Evolutionary conservation across 179 eudicot species (phyloP).

Genomic region (Gypsophila paniculata): DNA sequence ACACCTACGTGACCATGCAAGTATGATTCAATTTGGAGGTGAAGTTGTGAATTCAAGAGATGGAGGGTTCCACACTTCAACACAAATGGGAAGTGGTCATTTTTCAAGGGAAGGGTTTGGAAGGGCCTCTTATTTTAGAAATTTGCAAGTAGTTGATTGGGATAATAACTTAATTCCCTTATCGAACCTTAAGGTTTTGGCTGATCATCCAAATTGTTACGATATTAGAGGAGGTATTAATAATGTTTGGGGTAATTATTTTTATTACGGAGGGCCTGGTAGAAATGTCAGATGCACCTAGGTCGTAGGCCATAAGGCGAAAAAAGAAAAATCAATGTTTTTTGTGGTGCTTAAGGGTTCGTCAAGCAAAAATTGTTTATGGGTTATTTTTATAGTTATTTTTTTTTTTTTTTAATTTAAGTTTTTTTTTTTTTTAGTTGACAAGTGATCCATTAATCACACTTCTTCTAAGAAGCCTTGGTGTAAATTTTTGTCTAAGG

Average conservation of each 20-base stretch:
- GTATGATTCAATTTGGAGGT: constrained; percentile 70
- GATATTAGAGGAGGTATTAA: constrained; percentile 54
- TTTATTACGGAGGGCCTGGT: constrained; percentile 72
- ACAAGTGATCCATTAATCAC: constrained; percentile 28
- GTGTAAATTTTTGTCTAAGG: constrained; percentile 37
- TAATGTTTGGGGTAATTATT: constrained; percentile 65
- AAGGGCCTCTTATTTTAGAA: constrained; percentile 55
- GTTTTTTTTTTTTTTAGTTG: constrained; percentile 15
- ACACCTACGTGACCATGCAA: constrained; percentile 47
- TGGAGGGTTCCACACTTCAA: constrained; percentile 47
- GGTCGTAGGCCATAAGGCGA: constrained; percentile 9
- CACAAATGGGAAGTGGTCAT: constrained; percentile 80
- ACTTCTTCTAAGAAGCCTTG: constrained; percentile 16
- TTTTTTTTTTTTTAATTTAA: not conserved
- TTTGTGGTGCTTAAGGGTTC: not conserved
- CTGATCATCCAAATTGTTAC: constrained; percentile 66
- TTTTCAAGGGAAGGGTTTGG: constrained; percentile 58
- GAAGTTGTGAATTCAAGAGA: constrained; percentile 48
- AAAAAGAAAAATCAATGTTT: not conserved
- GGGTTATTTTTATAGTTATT: constrained; percentile 28
- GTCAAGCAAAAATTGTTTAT: constrained; percentile 10
- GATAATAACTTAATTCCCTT: constrained; percentile 53
- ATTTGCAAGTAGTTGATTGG: constrained; percentile 62
- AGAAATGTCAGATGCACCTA: constrained; percentile 49
- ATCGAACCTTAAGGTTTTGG: constrained; percentile 47